These are phyloP conservation scores for Leccinum ochraceum DNA, from an alignment of 768 basidiomycete genomes.

Conservation along the genomic window DNA sequence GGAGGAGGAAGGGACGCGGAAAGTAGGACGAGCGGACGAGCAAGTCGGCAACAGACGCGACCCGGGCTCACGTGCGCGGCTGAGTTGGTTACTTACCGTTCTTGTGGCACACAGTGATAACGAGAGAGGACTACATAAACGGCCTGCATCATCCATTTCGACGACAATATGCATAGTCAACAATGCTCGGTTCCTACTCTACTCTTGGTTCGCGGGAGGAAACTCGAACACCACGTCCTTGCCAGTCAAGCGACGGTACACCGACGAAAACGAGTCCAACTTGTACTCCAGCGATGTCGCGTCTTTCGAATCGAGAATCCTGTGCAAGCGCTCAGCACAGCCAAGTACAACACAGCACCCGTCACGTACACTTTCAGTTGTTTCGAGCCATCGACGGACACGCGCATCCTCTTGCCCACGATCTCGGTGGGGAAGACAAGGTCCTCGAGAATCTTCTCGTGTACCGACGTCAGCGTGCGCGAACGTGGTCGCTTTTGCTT, in stretches of 20 bases:
- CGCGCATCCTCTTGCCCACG: constrained; percentile 96
- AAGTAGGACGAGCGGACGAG: constrained; percentile 21
- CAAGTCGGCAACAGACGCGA: constrained; percentile 29
- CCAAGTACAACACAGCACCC: constrained; percentile 7
- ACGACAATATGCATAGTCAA: constrained; percentile 15
- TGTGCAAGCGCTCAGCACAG: constrained; percentile 36
- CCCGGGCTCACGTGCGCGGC: constrained; percentile 37
- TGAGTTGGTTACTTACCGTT: constrained; percentile 11
- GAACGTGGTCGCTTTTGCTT: constrained; percentile 96
- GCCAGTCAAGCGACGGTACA: constrained; percentile 93
- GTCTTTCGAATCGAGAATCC: constrained; percentile 97
- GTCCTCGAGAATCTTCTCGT: constrained; percentile 98
- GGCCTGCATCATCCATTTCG: constrained; percentile 37
- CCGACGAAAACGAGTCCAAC: constrained; percentile 97
- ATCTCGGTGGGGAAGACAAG: constrained; percentile 99
- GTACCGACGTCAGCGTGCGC: constrained; percentile 95
- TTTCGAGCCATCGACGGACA: constrained; percentile 92
- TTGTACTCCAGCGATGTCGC: constrained; percentile 99
- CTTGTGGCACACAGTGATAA: constrained; percentile 19
- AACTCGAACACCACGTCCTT: constrained; percentile 97
- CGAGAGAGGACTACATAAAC: constrained; percentile 31
- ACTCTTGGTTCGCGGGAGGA: constrained; percentile 74
- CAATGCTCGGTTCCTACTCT: constrained; percentile 41
- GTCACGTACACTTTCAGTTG: constrained; percentile 92
- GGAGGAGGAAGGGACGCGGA: constrained; percentile 36